Evolutionary conservation across 176 grass and related monocot genomes (phyloP).

Genomic region (Dactylis glomerata): DNA sequence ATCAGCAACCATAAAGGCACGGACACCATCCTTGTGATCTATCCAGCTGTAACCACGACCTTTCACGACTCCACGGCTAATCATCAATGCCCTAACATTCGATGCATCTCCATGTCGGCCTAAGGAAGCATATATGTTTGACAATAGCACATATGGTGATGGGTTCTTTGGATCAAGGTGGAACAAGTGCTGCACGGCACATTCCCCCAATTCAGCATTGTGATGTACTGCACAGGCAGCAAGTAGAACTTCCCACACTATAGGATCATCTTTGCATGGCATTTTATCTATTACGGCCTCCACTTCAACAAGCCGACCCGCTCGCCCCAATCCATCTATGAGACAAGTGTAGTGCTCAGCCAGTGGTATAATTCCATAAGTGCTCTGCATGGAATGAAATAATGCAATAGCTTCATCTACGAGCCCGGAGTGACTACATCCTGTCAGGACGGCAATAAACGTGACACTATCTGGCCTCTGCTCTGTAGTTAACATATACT

Average conservation of each 20-base stretch:
- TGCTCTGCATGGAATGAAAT: constrained; percentile 67
- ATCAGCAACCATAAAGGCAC: constrained; percentile 67
- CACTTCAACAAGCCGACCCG: constrained; percentile 65
- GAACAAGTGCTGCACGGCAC: constrained; percentile 59
- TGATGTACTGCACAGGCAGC: constrained; percentile 76
- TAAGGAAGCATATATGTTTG: constrained; percentile 86
- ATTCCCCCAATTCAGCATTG: constrained; percentile 68
- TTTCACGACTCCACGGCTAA: constrained; percentile 63
- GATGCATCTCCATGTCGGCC: constrained; percentile 68
- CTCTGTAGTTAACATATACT: constrained; percentile 63
- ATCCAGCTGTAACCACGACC: constrained; percentile 76
- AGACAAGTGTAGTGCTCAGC: constrained; percentile 89
- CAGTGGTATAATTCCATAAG: constrained; percentile 50
- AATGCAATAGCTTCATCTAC: constrained; percentile 51
- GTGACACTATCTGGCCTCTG: constrained; percentile 75
- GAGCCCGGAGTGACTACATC: constrained; percentile 71
- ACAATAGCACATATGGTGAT: constrained; percentile 81
- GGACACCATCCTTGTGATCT: constrained; percentile 58
- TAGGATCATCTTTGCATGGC: constrained; percentile 67
- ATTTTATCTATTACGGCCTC: constrained; percentile 53
- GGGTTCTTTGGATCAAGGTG: constrained; percentile 68
- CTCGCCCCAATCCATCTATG: constrained; percentile 73
- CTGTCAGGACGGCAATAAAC: constrained; percentile 72
- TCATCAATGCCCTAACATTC: constrained; percentile 67
- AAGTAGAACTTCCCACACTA: constrained; percentile 82